phyloP scores from a whole-genome alignment of 805 yeast species.

The Kuraishia borneana region DNA sequence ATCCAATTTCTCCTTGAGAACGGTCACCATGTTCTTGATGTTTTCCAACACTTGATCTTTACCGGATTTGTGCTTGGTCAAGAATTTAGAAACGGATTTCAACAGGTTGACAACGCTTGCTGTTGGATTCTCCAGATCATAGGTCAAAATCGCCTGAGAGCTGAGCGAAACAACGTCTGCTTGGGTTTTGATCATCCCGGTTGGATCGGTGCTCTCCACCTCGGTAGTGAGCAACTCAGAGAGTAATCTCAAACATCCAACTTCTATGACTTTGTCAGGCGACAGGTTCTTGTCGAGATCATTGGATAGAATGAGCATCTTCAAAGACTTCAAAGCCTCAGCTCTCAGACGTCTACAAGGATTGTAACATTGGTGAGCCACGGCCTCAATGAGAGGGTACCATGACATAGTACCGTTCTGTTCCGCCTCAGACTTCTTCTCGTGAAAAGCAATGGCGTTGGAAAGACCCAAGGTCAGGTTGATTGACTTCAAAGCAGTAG shows the following conservation, averaged over 20 bases:
- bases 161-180: constrained; percentile 55
- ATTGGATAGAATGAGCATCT: constrained; percentile 32
- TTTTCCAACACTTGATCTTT: constrained; percentile 22
- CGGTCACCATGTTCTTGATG: constrained; percentile 19
- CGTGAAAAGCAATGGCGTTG: constrained; percentile 21
- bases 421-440: constrained; percentile 12
- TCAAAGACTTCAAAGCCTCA: constrained; percentile 53
- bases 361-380: constrained; percentile 82
- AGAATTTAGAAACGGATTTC: constrained; percentile 14
- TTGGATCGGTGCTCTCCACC: constrained; percentile 43
- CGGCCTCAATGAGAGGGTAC: constrained; percentile 65
- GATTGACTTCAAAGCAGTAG: constrained; percentile 50
- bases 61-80: constrained; percentile 12
- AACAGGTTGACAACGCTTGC: constrained; percentile 15
- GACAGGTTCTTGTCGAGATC: constrained; percentile 25
- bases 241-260: constrained; percentile 65
- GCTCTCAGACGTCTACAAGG: constrained; percentile 72
- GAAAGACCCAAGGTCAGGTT: constrained; percentile 45
- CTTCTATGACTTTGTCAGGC: constrained; percentile 51
- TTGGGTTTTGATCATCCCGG: constrained; percentile 57
- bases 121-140: constrained; percentile 14
- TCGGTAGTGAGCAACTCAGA: constrained; percentile 59
- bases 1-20: constrained; percentile 13
- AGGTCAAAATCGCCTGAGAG: constrained; percentile 38
- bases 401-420: constrained; percentile 16